These are phyloP conservation scores for Pyrenula massariospora DNA, from an alignment of 495 filamentous ascomycete genomes.

Conservation along the genomic window DNA sequence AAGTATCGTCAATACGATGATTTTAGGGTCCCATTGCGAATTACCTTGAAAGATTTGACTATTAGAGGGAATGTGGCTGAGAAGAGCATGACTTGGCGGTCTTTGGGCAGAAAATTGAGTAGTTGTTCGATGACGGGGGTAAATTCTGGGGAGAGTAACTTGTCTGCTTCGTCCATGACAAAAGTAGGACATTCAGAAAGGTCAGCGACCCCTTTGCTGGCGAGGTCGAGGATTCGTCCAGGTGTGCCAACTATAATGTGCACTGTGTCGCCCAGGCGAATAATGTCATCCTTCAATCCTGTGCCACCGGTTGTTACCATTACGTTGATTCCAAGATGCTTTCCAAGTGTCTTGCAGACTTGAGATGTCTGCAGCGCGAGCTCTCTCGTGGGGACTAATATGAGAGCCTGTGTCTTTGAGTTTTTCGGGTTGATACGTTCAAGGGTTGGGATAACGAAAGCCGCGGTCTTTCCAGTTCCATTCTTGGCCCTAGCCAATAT, in stretches of 20 bases:
- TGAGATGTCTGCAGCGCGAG: slow-evolving; percentile 98
- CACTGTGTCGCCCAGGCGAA: slow-evolving; percentile 83
- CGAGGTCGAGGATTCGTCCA: slow-evolving; percentile 86
- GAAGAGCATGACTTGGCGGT: slow-evolving; percentile 98
- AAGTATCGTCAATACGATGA: slow-evolving; percentile 5
- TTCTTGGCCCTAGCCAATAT: slow-evolving; percentile 97
- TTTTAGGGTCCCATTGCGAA: slow-evolving; percentile 1
- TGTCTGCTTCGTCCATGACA: slow-evolving; percentile 98
- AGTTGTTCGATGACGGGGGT: slow-evolving; percentile 95
- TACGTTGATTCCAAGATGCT: slow-evolving; percentile 92
- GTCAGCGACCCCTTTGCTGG: slow-evolving; percentile 89
- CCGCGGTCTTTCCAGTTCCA: slow-evolving; percentile 95
- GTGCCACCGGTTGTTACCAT: slow-evolving; percentile 99
- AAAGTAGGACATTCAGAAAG: slow-evolving; percentile 94
- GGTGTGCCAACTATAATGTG: slow-evolving; percentile 98
- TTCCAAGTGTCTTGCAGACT: slow-evolving; percentile 95
- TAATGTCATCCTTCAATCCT: slow-evolving; percentile 89
- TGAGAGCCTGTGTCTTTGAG: slow-evolving; percentile 87
- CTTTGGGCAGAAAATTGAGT: slow-evolving; percentile 83
- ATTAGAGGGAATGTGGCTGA: slow-evolving; percentile 93
- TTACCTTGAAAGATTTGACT: slow-evolving; percentile 86
- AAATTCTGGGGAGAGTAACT: slow-evolving; percentile 90
- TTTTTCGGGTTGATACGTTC: slow-evolving; percentile 93
- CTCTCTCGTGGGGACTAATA: slow-evolving; percentile 93
- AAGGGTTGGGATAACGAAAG: slow-evolving; percentile 92